Base-by-base conservation (phyloP, 2,329 filamentous ascomycete genomes). In the Ophiostoma tasmaniense region DNA sequence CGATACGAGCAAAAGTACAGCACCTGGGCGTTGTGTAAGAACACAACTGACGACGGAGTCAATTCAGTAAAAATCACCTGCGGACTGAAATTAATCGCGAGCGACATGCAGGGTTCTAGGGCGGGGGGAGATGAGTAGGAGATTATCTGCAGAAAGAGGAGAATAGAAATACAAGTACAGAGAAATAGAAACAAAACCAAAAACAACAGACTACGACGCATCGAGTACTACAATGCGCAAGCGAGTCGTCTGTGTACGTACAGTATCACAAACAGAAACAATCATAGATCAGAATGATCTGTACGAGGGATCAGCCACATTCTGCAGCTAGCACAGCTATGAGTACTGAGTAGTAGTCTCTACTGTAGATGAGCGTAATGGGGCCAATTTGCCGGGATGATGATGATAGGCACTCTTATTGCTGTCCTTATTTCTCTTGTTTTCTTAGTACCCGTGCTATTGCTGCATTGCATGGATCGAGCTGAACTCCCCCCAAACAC, bases 361-460 rank as follows among this genome's bases (percentile, higher is more conserved):
- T n/a, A n/a, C n/a, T 17, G 42, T 13, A 25, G 11, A 52, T 10
- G 20, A 13, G 14, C 13, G 33, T 37, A 33, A 39, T 64, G 61
- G 61, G 33, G 61, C 61, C 61, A 64, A 64, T 64, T 64, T 64
- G 61, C 59, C 59, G 33, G 61, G 61, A 64, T 64, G 61, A 64
- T 37, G 61, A 64, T 30, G 59, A 62, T 62, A 14, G 30, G 59
- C 59, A n/a, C 20, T n/a, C n/a, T n/a, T 45, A 17, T 17, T 20
- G 20, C 17, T 45, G n/a, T n/a, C n/a, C n/a, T 17, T 45, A 2
- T 20, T 45, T 45, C 42, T 45, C 1, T 20, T 45, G 42, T 8
- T 7, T n/a, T 45, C 42, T 45, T 45, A 45, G 8, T 45, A 20
- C 42, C 42, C 8, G 42, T 45, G 20, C 1, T 45, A 45, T 45